Evolutionary conservation across 2,329 filamentous ascomycete species (phyloP), one percentile per base, ranked within the genome.

Genomic region (Orbilia javanica): DNA sequence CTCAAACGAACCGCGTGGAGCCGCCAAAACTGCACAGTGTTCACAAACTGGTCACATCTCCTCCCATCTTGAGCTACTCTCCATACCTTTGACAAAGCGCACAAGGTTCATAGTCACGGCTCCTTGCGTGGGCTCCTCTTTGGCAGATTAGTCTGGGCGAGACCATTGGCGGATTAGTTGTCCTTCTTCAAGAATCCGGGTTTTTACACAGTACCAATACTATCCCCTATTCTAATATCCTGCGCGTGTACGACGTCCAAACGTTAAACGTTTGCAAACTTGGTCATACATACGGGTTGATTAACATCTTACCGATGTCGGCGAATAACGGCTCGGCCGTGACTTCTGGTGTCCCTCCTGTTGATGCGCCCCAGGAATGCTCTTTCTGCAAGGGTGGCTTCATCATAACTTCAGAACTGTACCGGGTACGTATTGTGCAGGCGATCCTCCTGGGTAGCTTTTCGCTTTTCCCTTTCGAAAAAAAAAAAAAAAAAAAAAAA

Each of bases 301-400:
- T n/a, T n/a, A n/a, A n/a, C n/a, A n/a, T n/a, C n/a, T n/a, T n/a
- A 7, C 31, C 13, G 8, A 60, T 60, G 55, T 60, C 34, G 34
- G 27, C 55, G 31, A 39, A 15, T n/a, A 50, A 42, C 20, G 31
- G 64, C 7, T 42, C 20, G 20, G 25, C n/a, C 11, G 46, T 15
- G 25, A 20, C 44, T 15, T 4, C 42, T 15, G 63, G 44, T 42
- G 46, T 2, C 7, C 18, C 31, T 39, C 8, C 42, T 20, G 29
- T 25, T 4, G 6, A 27, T 50, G 50, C 10, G 4, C 29, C 39
- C 7, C n/a, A 42, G 31, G 73, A 77, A 50, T 77, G 73, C 31
- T 22, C 20, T 2, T 77, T 77, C 62, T 77, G 73, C 62, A 77
- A 63, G 22, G 73, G 73, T 15, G 60, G 63, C 48, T 77, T 77